phyloP scores from a whole-genome alignment of 1,284 basidiomycete genomes.

The Ganoderma sinense region DNA sequence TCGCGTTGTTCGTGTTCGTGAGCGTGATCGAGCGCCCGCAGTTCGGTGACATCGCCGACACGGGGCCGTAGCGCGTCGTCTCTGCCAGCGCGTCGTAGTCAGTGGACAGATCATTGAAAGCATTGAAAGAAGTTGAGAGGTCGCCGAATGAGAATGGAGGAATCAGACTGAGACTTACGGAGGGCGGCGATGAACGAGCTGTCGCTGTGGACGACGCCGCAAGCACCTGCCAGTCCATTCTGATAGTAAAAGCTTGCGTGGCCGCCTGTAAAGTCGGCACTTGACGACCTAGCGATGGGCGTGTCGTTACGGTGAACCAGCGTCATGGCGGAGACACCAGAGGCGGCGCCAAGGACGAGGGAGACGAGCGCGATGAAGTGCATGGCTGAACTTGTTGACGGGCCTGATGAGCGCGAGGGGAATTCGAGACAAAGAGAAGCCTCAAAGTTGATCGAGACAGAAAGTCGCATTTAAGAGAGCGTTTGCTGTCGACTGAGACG shows the following conservation, averaged over 20 bases:
- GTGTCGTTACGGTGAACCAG: not conserved
- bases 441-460: not conserved
- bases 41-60: conserved; percentile 48
- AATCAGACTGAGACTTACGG: too few relatives aligned
- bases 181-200: not conserved
- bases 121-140: too few relatives aligned
- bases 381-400: not conserved
- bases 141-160: too few relatives aligned
- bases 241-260: not conserved
- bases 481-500: not conserved
- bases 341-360: not conserved
- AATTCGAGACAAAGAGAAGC: not conserved
- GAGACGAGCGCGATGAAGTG: not conserved
- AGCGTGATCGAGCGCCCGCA: conserved; percentile 76
- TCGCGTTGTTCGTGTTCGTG: conserved; percentile 64
- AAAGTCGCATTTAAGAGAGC: not conserved
- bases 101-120: too few relatives aligned
- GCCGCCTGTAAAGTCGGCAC: not conserved
- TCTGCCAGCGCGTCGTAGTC: not conserved
- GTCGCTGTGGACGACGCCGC: not conserved
- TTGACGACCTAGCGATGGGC: not conserved
- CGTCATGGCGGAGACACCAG: not conserved
- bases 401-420: not conserved
- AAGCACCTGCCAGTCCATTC: not conserved
- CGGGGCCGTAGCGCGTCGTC: not conserved